phyloP scores from a whole-genome alignment of 768 basidiomycete genomes.

The Sarcomyxa edulis region DNA sequence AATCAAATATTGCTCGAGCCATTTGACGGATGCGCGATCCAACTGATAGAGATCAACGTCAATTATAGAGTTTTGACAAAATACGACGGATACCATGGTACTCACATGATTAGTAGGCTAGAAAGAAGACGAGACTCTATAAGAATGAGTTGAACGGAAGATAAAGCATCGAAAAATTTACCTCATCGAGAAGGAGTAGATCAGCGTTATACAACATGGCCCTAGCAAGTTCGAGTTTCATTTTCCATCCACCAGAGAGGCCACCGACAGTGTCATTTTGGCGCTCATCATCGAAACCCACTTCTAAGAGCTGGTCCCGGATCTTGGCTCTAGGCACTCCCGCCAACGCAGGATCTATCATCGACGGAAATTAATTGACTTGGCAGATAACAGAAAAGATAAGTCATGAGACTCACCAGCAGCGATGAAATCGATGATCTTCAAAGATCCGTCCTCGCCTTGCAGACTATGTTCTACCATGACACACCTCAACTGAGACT shows the following conservation, averaged over 20 bases:
- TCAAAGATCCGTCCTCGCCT: constrained; percentile 82
- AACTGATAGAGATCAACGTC: constrained; percentile 37
- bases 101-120: constrained; percentile 90
- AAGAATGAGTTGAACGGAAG: constrained; percentile 5
- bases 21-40: constrained; percentile 79
- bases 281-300: constrained; percentile 86
- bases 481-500: constrained; percentile 77
- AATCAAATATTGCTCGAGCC: constrained; percentile 87
- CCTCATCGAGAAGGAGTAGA: constrained; percentile 81
- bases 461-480: constrained; percentile 98
- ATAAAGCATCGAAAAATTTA: constrained; percentile 19
- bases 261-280: constrained; percentile 85
- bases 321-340: constrained; percentile 66
- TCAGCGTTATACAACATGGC: constrained; percentile 97
- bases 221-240: constrained; percentile 94
- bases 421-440: constrained; percentile 87
- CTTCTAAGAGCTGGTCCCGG: constrained; percentile 72
- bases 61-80: constrained; percentile 8
- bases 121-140: constrained; percentile 8
- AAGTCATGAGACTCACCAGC: constrained; percentile 45
- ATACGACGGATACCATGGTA: constrained; percentile 16
- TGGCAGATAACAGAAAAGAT: background rate
- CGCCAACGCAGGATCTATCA: constrained; percentile 62
- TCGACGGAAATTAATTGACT: constrained; percentile 2
- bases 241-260: constrained; percentile 98